A percentile compares a stretch with the other conserved stretches of the same genome.
Conservation (phyloP, 1,284 basidiomycete species). For the Puccinia hordei region DNA sequence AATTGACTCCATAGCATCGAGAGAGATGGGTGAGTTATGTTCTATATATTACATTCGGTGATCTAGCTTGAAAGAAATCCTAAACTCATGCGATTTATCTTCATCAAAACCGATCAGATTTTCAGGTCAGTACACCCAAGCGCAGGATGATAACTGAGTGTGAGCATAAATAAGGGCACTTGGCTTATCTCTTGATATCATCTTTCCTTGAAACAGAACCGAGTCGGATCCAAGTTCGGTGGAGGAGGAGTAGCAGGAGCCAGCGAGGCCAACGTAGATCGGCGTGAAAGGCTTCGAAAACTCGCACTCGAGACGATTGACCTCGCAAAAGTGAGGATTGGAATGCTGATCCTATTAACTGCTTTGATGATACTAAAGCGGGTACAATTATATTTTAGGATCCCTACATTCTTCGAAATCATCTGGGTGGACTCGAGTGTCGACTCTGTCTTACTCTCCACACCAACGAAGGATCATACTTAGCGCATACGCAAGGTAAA, state of each 20-base stretch:
- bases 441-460: constrained; percentile 95
- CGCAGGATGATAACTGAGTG: background rate
- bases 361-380: background rate
- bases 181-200: background rate
- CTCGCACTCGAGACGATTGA: constrained; percentile 95
- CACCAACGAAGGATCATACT: constrained; percentile 98
- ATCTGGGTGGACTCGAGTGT: constrained; percentile 94
- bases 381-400: constrained; percentile 66
- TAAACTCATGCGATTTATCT: background rate
- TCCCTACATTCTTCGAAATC: constrained; percentile 97
- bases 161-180: too few species aligned
- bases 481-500: constrained; percentile 98
- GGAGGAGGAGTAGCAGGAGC: constrained; percentile 85
- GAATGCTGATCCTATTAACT: background rate
- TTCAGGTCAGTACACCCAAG: background rate
- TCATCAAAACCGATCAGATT: background rate
- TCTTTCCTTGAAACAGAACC: constrained; percentile 40
- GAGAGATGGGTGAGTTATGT: background rate
- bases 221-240: constrained; percentile 92
- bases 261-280: constrained; percentile 90
- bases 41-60: background rate
- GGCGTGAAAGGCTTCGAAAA: constrained; percentile 89
- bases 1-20: background rate
- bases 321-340: constrained; percentile 61
- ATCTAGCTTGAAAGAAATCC: background rate